These are phyloP conservation scores for Porphyrellus sp. DNA, from an alignment of 1,284 basidiomycete species.

Conservation along the genomic window DNA sequence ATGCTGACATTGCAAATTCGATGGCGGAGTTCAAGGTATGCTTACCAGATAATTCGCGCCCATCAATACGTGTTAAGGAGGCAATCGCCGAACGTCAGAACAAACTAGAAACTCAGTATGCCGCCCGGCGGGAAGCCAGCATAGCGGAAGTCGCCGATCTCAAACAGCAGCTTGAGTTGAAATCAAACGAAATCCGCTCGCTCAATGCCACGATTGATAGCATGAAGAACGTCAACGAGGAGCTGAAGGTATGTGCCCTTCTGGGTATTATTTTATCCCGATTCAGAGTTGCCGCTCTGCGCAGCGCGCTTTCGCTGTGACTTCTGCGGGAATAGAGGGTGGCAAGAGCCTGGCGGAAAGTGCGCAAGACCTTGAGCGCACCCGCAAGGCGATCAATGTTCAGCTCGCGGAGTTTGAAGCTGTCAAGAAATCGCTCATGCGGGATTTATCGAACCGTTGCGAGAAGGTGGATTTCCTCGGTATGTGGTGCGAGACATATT, in stretches of 20 bases:
- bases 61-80: constrained; percentile 8
- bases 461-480: constrained; percentile 74
- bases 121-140: constrained; percentile 88
- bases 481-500: constrained; percentile 3
- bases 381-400: constrained; percentile 93
- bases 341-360: constrained; percentile 95
- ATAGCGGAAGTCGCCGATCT: constrained; percentile 85
- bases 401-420: constrained; percentile 98
- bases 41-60: constrained; percentile 12
- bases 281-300: constrained; percentile 10
- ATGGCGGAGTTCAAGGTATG: constrained; percentile 88
- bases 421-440: constrained; percentile 98
- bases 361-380: constrained; percentile 95
- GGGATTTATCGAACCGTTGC: constrained; percentile 98
- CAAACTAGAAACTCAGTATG: constrained; percentile 93
- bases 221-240: constrained; percentile 95
- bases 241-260: constrained; percentile 75
- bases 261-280: neutral
- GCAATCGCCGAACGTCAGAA: constrained; percentile 45
- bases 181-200: constrained; percentile 80
- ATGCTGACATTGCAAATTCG: constrained; percentile 76
- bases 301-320: constrained; percentile 93
- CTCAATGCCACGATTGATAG: constrained; percentile 88
- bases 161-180: constrained; percentile 88
- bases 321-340: constrained; percentile 93